These are phyloP conservation scores for Lactifluus subvellereus DNA, from an alignment of 768 basidiomycete species.

Conservation along the genomic window DNA sequence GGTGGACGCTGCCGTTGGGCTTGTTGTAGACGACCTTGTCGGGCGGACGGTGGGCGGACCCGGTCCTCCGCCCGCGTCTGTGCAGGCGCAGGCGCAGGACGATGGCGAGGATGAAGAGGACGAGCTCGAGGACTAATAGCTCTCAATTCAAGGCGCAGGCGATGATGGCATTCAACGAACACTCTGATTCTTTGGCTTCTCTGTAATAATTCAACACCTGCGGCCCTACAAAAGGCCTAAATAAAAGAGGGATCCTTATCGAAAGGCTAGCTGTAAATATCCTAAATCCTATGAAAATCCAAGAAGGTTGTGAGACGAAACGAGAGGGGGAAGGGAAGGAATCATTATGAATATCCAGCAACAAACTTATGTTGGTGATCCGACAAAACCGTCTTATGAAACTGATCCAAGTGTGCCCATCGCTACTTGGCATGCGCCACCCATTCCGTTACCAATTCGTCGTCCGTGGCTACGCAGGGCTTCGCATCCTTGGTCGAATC, in stretches of 20 bases:
- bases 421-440: constrained; percentile 4
- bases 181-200: not conserved
- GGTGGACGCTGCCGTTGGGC: constrained; percentile 20
- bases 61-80: no score
- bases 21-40: constrained; percentile 20
- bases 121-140: constrained; percentile 20
- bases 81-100: not conserved
- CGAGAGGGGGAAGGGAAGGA: not conserved
- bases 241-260: not conserved
- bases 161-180: no score
- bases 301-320: no score
- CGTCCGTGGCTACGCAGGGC: not conserved
- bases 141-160: no score
- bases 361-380: no score
- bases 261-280: not conserved
- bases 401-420: not conserved
- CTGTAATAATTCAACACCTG: not conserved
- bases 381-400: not conserved
- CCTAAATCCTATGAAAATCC: not conserved
- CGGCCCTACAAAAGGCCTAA: no score
- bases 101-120: constrained; percentile 18
- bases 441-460: not conserved
- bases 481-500: not conserved
- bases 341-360: no score
- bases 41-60: not conserved